These are phyloP conservation scores for Colletotrichum tanaceti DNA, from an alignment of 2,329 filamentous ascomycete species.

Conservation along the genomic window DNA sequence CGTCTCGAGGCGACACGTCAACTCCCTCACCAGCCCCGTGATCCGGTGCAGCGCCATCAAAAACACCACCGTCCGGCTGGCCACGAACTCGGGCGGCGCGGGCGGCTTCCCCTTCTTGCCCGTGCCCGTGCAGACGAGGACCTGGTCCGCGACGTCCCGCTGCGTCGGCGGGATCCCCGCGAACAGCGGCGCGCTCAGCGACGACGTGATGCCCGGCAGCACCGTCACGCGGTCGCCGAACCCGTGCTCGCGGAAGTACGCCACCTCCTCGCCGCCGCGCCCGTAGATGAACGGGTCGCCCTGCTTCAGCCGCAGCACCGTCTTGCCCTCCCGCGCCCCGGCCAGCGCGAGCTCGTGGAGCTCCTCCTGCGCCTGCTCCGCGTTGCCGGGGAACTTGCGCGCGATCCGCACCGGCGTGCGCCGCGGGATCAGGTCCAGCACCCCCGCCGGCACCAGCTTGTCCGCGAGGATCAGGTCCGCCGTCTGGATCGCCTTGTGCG, in stretches of 20 bases:
- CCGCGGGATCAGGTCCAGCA: conserved; percentile 90
- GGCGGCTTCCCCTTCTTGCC: conserved; percentile 89
- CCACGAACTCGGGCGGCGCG: conserved; percentile 81
- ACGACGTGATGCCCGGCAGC: conserved; percentile 90
- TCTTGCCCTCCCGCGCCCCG: conserved; percentile 73
- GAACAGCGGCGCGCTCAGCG: conserved; percentile 87
- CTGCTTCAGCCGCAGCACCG: conserved; percentile 91
- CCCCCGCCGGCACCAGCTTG: conserved; percentile 85
- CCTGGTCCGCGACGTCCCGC: conserved; percentile 88
- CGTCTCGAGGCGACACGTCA: conserved; percentile 63
- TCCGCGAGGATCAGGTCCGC: conserved; percentile 87
- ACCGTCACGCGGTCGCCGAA: conserved; percentile 74
- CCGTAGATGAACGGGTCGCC: conserved; percentile 98
- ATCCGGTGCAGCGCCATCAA: conserved; percentile 95
- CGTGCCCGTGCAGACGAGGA: conserved; percentile 96
- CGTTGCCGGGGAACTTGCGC: conserved; percentile 97
- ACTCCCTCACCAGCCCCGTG: conserved; percentile 75
- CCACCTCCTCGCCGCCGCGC: conserved; percentile 90
- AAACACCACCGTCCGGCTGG: conserved; percentile 87
- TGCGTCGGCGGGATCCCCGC: conserved; percentile 90
- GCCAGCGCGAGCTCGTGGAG: conserved; percentile 82
- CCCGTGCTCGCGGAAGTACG: conserved; percentile 81
- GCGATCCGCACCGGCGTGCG: conserved; percentile 91
- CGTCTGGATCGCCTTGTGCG: conserved; percentile 77
- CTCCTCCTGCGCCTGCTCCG: conserved; percentile 92